Conservation (phyloP, 1,284 basidiomycete species). For the Malassezia caprae region DNA sequence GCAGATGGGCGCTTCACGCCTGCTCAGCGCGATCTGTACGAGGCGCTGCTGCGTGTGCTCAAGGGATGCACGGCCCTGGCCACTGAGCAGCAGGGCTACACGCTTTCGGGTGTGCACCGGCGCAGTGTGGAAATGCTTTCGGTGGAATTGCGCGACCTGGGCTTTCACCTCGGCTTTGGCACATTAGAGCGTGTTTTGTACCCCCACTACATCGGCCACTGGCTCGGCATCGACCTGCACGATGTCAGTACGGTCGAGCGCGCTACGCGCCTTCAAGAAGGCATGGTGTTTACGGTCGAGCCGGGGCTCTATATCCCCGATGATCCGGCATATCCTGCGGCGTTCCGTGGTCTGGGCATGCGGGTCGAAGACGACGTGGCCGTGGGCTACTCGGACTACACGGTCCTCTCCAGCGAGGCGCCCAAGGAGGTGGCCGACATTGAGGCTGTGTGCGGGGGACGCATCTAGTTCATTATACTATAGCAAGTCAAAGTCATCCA, state of each 20-base stretch:
- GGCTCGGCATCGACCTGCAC: slow-evolving; percentile 61
- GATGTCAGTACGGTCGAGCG: slow-evolving; percentile 37
- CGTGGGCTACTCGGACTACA: slow-evolving; percentile 22
- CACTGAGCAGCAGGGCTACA: slow-evolving; percentile 54
- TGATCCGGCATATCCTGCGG: slow-evolving; percentile 31
- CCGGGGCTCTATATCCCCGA: slow-evolving; percentile 43
- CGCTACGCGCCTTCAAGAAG: slow-evolving; percentile 25
- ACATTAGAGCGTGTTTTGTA: slow-evolving; percentile 66
- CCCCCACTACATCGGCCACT: slow-evolving; percentile 77
- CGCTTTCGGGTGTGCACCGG: slow-evolving; percentile 69
- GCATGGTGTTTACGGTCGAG: slow-evolving; percentile 43
- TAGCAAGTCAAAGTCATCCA: slow-evolving; percentile 46
- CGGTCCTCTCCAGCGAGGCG: slow-evolving; percentile 31
- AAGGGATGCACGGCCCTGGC: slow-evolving; percentile 57
- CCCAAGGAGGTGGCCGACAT: slow-evolving; percentile 45
- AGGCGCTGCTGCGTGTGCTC: slow-evolving; percentile 66
- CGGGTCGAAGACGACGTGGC: slow-evolving; percentile 46
- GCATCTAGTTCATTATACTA: slow-evolving; percentile 13
- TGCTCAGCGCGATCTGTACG: slow-evolving; percentile 78
- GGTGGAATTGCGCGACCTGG: slow-evolving; percentile 68
- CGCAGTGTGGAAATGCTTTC: slow-evolving; percentile 63
- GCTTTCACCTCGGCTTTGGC: slow-evolving; percentile 58
- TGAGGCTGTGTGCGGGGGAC: slow-evolving; percentile 29
- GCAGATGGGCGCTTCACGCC: slow-evolving; percentile 55
- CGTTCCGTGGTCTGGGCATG: slow-evolving; percentile 43